These are phyloP conservation scores for Rhizophora mangle DNA, from an alignment of 345 rosid genomes.

Conservation along the genomic window DNA sequence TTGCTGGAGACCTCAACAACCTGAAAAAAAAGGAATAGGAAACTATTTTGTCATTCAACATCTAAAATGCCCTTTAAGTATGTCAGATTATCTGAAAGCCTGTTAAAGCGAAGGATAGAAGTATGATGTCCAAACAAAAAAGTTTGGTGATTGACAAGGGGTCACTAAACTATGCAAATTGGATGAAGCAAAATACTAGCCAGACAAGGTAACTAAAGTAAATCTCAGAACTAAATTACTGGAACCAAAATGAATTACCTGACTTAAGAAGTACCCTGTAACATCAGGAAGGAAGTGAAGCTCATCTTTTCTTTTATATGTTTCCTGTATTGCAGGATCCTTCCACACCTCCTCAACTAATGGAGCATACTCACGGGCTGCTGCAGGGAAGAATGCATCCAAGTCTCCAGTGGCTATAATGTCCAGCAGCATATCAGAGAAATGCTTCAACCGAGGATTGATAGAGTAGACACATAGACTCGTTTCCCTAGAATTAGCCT, in stretches of 20 bases:
- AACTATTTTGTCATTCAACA: constrained; percentile 10
- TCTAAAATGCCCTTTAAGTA: constrained; percentile 4
- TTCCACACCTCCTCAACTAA: constrained; percentile 97
- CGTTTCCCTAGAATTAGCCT: constrained; percentile 36
- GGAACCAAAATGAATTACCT: constrained; percentile 42
- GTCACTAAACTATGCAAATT: neutral
- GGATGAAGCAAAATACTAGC: neutral
- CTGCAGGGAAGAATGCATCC: constrained; percentile 98
- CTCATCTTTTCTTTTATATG: constrained; percentile 81
- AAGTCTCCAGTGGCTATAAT: constrained; percentile 97
- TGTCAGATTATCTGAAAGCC: neutral
- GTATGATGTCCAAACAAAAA: neutral
- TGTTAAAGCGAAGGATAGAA: neutral
- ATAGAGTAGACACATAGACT: constrained; percentile 62
- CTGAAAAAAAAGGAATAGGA: constrained; percentile 40
- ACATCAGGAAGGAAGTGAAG: constrained; percentile 98
- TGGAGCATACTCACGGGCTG: constrained; percentile 98
- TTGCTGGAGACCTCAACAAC: constrained; percentile 96
- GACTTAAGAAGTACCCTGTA: constrained; percentile 82
- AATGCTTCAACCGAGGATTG: constrained; percentile 89
- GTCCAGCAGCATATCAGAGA: constrained; percentile 97
- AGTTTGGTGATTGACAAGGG: neutral
- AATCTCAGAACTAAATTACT: neutral
- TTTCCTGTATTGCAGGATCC: constrained; percentile 93
- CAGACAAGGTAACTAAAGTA: neutral